Evolutionary conservation across 352 stramenopile genomes (phyloP).

Genomic region (Phytopythium vexans): DNA sequence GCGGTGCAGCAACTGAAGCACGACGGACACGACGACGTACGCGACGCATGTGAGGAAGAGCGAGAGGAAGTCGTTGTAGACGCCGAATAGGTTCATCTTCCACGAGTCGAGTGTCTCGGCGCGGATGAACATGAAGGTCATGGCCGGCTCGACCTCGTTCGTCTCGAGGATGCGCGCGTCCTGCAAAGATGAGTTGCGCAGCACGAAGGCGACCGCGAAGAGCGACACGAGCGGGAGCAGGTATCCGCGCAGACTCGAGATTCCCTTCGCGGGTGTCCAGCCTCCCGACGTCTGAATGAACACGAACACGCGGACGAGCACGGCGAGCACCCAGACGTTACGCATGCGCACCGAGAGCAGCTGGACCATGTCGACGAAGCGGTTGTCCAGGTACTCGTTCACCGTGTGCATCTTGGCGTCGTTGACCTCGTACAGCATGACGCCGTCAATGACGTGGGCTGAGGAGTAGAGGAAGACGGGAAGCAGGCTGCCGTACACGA

Average conservation of each 20-base stretch:
- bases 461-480: slow-evolving; percentile 43
- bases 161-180: slow-evolving; percentile 49
- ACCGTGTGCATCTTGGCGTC: slow-evolving; percentile 30
- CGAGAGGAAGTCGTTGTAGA: slow-evolving; percentile 49
- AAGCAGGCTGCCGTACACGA: slow-evolving; percentile 53
- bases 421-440: slow-evolving; percentile 53
- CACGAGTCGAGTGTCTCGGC: slow-evolving; percentile 49
- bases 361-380: slow-evolving; percentile 28
- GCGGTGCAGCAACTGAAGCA: slow-evolving; percentile 16
- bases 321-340: slow-evolving; percentile 40
- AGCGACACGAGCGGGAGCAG: slow-evolving; percentile 31
- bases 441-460: slow-evolving; percentile 43
- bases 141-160: slow-evolving; percentile 45
- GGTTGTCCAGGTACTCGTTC: slow-evolving; percentile 22
- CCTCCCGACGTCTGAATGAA: slow-evolving; percentile 47
- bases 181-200: slow-evolving; percentile 25
- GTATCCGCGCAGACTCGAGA: slow-evolving; percentile 38
- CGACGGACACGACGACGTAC: slow-evolving; percentile 28
- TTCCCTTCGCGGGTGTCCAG: slow-evolving; percentile 43
- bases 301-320: slow-evolving; percentile 37
- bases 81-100: slow-evolving; percentile 56
- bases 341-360: slow-evolving; percentile 49
- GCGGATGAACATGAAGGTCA: slow-evolving; percentile 55
- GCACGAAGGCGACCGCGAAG: slow-evolving; percentile 33
- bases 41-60: slow-evolving; percentile 34